Percentiles rank a stretch among this genome's conserved stretches.
These are phyloP conservation scores for Zelopaecilomyces penicillatus DNA, from an alignment of 2,329 filamentous ascomycete species.

Conservation along the genomic window DNA sequence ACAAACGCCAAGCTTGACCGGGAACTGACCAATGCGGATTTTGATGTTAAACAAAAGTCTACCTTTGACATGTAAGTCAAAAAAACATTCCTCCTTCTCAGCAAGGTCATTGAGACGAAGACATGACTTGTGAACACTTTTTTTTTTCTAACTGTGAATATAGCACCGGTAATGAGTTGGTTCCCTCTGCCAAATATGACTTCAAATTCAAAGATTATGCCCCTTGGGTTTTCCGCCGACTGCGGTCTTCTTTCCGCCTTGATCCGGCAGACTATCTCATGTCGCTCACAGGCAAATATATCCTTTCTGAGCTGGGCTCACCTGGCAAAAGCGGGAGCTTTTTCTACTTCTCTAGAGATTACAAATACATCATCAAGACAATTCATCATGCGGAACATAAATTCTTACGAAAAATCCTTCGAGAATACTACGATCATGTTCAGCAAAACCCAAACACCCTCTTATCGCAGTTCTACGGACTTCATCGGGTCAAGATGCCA, in stretches of 20 bases:
- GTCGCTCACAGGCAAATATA: slow-evolving; percentile 97
- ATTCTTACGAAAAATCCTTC: slow-evolving; percentile 73
- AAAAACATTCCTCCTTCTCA: background rate
- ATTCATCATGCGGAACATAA: slow-evolving; percentile 95
- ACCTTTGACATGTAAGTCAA: slow-evolving; percentile 87
- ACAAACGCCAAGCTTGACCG: slow-evolving; percentile 96
- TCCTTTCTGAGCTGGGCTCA: slow-evolving; percentile 91
- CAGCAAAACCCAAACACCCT: slow-evolving; percentile 91
- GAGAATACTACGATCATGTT: slow-evolving; percentile 91
- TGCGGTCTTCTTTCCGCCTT: slow-evolving; percentile 78
- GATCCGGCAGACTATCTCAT: slow-evolving; percentile 97
- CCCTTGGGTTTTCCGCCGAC: slow-evolving; percentile 96
- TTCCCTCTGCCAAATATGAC: slow-evolving; percentile 97
- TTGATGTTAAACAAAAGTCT: slow-evolving; percentile 91
- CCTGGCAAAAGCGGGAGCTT: slow-evolving; percentile 98
- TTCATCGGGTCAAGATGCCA: slow-evolving; percentile 96
- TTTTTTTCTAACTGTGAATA: background rate
- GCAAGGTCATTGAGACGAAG: background rate
- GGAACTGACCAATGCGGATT: slow-evolving; percentile 82
- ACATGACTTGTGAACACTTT: background rate
- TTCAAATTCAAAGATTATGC: slow-evolving; percentile 99
- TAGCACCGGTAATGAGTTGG: slow-evolving; percentile 91
- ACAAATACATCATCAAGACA: slow-evolving; percentile 99
- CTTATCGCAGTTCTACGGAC: slow-evolving; percentile 93
- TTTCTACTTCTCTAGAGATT: slow-evolving; percentile 98